These are phyloP conservation scores for Casaregolazyma suthepensis DNA, from an alignment of 1,139 yeast species.

Conservation along the genomic window DNA sequence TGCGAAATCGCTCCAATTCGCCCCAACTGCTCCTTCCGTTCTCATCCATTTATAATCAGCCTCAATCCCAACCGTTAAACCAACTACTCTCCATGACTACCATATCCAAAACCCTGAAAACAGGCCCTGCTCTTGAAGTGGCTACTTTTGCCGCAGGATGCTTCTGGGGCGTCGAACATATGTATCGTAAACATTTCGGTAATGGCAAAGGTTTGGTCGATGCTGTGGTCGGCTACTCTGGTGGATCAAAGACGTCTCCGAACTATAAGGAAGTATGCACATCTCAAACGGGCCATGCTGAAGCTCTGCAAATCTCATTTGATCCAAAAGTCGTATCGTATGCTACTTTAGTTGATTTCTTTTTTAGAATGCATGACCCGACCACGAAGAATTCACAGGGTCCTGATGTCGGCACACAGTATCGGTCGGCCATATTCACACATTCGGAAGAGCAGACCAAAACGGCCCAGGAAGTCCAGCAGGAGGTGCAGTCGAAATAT, in stretches of 20 bases:
- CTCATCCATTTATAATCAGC: background rate
- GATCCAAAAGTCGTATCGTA: slow-evolving; percentile 60
- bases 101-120: slow-evolving; percentile 4
- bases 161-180: slow-evolving; percentile 93
- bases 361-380: slow-evolving; percentile 87
- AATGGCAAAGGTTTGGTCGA: slow-evolving; percentile 60
- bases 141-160: slow-evolving; percentile 48
- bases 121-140: slow-evolving; percentile 22
- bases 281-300: slow-evolving; percentile 60
- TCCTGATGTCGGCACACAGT: slow-evolving; percentile 77
- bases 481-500: slow-evolving; percentile 50
- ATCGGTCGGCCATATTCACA: slow-evolving; percentile 70
- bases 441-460: slow-evolving; percentile 47
- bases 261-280: slow-evolving; percentile 70
- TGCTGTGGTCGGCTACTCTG: slow-evolving; percentile 83
- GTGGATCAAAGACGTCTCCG: slow-evolving; percentile 59
- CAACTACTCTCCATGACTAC: background rate
- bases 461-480: slow-evolving; percentile 38
- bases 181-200: slow-evolving; percentile 60
- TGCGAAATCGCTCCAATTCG: too few species aligned
- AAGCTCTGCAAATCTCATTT: slow-evolving; percentile 73
- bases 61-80: background rate
- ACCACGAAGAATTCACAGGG: slow-evolving; percentile 61
- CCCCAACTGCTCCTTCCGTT: background rate
- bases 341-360: slow-evolving; percentile 67